phyloP scores from a whole-genome alignment of 2,329 filamentous ascomycete species.

The Coniochaeta prunicola region DNA sequence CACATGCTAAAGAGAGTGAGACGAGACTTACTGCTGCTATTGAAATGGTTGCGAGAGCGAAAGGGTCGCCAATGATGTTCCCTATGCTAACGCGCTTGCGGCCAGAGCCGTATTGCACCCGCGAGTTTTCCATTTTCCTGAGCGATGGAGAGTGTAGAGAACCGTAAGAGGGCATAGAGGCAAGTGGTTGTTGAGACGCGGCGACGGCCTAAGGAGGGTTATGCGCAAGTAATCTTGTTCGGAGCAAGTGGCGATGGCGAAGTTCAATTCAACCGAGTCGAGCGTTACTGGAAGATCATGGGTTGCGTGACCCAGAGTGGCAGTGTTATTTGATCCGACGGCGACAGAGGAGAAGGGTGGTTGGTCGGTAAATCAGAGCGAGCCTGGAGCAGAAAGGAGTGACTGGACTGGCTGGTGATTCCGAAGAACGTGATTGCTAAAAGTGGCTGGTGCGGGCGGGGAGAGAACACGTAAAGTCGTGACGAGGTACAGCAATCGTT shows the following conservation, averaged over 20 bases:
- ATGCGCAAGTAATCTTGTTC: not conserved
- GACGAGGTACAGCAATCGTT: not conserved
- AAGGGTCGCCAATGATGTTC: constrained; percentile 93
- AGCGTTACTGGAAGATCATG: not conserved
- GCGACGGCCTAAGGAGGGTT: constrained; percentile 6
- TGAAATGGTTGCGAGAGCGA: constrained; percentile 88
- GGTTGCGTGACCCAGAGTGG: not conserved
- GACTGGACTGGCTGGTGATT: constrained; percentile 2
- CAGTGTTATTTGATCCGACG: not conserved
- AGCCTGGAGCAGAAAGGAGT: not conserved
- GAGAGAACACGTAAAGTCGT: not conserved
- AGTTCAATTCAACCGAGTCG: not conserved
- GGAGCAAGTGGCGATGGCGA: constrained; percentile 1
- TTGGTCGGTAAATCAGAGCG: not conserved
- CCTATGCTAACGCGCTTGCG: constrained; percentile 63
- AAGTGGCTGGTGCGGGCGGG: not conserved
- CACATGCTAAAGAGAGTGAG: not conserved
- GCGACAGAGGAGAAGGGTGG: not conserved
- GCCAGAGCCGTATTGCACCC: constrained; percentile 44
- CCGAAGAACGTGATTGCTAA: not conserved
- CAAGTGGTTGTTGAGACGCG: constrained; percentile 12
- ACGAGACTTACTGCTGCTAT: constrained; percentile 70
- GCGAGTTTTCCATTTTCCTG: constrained; percentile 71
- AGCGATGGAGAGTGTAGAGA: constrained; percentile 67
- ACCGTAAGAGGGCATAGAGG: constrained; percentile 68